A percentile compares a stretch with the other conserved stretches of the same genome.
phyloP scores from a whole-genome alignment of 2,329 filamentous ascomycete genomes.

The Cladophialophora psammophila region DNA sequence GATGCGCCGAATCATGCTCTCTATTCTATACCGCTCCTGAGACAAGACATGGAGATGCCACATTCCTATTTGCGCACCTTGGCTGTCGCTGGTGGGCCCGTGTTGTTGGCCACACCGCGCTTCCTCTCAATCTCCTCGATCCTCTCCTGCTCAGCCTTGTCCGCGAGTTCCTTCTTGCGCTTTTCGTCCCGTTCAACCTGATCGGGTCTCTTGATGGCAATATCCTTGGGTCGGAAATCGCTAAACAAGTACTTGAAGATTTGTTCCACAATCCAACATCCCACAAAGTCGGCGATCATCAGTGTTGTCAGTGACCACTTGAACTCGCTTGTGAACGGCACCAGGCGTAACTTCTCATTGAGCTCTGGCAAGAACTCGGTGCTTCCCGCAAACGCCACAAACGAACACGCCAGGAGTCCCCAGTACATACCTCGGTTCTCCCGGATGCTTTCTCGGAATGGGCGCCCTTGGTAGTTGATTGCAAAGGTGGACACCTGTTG shows the following conservation, averaged over 20 bases:
- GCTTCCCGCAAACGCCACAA: slow-evolving; percentile 90
- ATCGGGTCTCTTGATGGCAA: slow-evolving; percentile 83
- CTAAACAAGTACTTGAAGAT: slow-evolving; percentile 84
- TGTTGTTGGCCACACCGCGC: slow-evolving; percentile 38
- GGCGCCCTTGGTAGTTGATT: slow-evolving; percentile 98
- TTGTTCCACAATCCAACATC: slow-evolving; percentile 88
- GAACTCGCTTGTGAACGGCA: slow-evolving; percentile 88
- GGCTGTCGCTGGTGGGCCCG: neutral
- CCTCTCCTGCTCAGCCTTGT: slow-evolving; percentile 42
- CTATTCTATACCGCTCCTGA: neutral
- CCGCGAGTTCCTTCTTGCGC: slow-evolving; percentile 68
- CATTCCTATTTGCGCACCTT: neutral
- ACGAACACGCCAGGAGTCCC: slow-evolving; percentile 88
- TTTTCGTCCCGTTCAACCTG: slow-evolving; percentile 79
- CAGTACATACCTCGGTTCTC: slow-evolving; percentile 99
- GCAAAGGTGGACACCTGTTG: slow-evolving; percentile 99
- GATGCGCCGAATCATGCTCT: neutral
- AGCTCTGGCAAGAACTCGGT: slow-evolving; percentile 95
- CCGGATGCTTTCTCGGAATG: slow-evolving; percentile 93
- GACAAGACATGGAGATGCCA: neutral
- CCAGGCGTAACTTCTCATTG: slow-evolving; percentile 90
- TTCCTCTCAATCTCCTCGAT: slow-evolving; percentile 41
- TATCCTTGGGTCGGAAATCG: slow-evolving; percentile 92
- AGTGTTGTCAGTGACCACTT: slow-evolving; percentile 81
- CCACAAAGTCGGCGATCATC: slow-evolving; percentile 87